Evolutionary conservation across 2,329 filamentous ascomycete genomes (phyloP), one percentile per base, ranked within the genome.

Genomic region (Pseudonectria foliicola): DNA sequence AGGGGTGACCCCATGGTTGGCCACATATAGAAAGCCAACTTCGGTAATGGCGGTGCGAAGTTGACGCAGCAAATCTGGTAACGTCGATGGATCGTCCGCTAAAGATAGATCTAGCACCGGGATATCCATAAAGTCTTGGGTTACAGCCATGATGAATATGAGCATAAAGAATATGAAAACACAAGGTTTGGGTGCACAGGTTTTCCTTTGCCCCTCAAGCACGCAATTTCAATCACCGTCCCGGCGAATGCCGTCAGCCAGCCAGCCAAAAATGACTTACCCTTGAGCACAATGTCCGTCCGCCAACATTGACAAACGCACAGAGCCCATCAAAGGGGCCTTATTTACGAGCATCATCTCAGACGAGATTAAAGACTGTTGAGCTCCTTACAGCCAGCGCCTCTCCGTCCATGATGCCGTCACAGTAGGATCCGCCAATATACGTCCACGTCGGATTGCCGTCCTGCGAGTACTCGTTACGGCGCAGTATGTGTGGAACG

Each of bases 21-120:
- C 54, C 25, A 76, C 50, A 43, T 75, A 75, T 4, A 76, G 58
- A 39, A 76, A 76, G 13, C 72, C 71, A 23, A 74, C 57, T 12
- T 71, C 55, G 27, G 67, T 65, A 6, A 75, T 53, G 6, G 70
- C 68, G 27, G 63, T 51, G 14, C 60, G 67, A 12, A 75, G 61
- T 25, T 65, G 51, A 7, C 42, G 15, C 2, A 75, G 61, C 1
- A 74, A 54, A 2, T 38, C 12, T 0, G 56, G 53, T 14, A 59
- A 60, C 1, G 57, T 53, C 1, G 40, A 32, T 3, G 61, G 52
- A 30, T 63, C 49, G n/a, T 53, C 33, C 24, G 63, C 61, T 16
- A 61, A 56, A 6, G 67, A 66, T 23, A 75, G 59, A 45, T 75
- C 65, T 32, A 76, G 60, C 13, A 66, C 55, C 5, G 72, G 71